Percentiles rank a stretch among this genome's conserved stretches.
Conservation (phyloP, 2,329 filamentous ascomycete species). For the Paecilomyces dactylethromorphus region DNA sequence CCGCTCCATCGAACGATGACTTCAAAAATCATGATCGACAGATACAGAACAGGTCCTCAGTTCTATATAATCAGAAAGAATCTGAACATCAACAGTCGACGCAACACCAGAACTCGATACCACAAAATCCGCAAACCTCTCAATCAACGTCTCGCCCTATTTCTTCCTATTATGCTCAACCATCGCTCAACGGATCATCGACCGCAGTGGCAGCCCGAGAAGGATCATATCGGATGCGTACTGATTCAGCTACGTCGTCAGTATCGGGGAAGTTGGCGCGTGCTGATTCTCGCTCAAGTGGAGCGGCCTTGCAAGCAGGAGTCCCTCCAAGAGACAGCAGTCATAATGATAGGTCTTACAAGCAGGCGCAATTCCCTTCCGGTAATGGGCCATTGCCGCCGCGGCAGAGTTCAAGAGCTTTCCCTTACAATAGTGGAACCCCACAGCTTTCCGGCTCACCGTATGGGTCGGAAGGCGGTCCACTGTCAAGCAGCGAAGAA, state of each 20-base stretch:
- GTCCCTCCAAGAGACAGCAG: constrained; percentile 63
- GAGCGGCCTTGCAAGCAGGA: constrained; percentile 52
- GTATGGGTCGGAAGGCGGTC: constrained; percentile 53
- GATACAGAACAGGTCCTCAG: constrained; percentile 35
- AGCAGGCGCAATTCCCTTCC: constrained; percentile 50
- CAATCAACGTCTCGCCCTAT: constrained; percentile 37
- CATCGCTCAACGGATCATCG: constrained; percentile 34
- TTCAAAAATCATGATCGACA: constrained; percentile 3
- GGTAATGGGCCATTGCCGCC: constrained; percentile 62
- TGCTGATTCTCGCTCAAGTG: constrained; percentile 58
- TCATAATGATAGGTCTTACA: constrained; percentile 63
- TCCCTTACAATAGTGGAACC: constrained; percentile 43
- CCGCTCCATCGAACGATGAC: constrained; percentile 6
- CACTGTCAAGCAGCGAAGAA: constrained; percentile 68
- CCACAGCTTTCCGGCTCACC: constrained; percentile 35
- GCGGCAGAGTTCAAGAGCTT: constrained; percentile 68
- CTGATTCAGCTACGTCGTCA: constrained; percentile 54
- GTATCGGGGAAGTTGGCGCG: constrained; percentile 50
- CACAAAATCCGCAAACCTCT: constrained; percentile 28
- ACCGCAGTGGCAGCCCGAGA: constrained; percentile 32
- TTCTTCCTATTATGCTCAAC: constrained; percentile 42
- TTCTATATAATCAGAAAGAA: constrained; percentile 39
- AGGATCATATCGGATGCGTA: constrained; percentile 49
- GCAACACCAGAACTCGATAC: constrained; percentile 39
- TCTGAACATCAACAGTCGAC: constrained; percentile 35